Evolutionary conservation across 805 yeast species (phyloP).

Genomic region (Wickerhamomyces silvicola): DNA sequence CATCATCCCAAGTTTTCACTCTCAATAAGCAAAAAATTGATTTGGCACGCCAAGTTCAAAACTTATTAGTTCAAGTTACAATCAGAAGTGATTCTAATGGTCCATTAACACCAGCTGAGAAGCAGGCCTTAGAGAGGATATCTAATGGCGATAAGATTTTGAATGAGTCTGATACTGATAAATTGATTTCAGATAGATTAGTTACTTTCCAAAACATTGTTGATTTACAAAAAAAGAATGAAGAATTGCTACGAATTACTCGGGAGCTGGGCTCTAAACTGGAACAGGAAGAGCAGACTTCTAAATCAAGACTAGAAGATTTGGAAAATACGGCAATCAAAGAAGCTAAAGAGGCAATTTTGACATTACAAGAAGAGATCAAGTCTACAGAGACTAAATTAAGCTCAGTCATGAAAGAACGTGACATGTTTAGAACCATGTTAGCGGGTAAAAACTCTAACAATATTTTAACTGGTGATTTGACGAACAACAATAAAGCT

Average conservation of each 20-base stretch:
- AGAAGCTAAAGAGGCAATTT: slow-evolving; percentile 66
- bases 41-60: slow-evolving; percentile 77
- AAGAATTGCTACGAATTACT: slow-evolving; percentile 60
- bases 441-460: slow-evolving; percentile 16
- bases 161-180: slow-evolving; percentile 60
- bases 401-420: slow-evolving; percentile 52
- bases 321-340: slow-evolving; percentile 43
- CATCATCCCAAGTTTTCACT: slow-evolving; percentile 31
- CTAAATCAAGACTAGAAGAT: slow-evolving; percentile 28
- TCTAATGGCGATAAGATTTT: slow-evolving; percentile 24
- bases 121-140: slow-evolving; percentile 53
- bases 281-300: slow-evolving; percentile 50
- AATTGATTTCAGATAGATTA: slow-evolving; percentile 63
- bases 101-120: slow-evolving; percentile 62
- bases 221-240: slow-evolving; percentile 70
- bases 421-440: slow-evolving; percentile 53
- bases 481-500: slow-evolving; percentile 4
- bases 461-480: slow-evolving; percentile 14
- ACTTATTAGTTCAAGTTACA: slow-evolving; percentile 59
- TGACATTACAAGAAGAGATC: slow-evolving; percentile 54
- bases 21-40: slow-evolving; percentile 59
- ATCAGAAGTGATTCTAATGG: slow-evolving; percentile 48
- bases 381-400: slow-evolving; percentile 44
- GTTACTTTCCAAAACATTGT: slow-evolving; percentile 60
- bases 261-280: slow-evolving; percentile 67